Conservation (phyloP, 345 rosid genomes). For the Trapa bicornis region DNA sequence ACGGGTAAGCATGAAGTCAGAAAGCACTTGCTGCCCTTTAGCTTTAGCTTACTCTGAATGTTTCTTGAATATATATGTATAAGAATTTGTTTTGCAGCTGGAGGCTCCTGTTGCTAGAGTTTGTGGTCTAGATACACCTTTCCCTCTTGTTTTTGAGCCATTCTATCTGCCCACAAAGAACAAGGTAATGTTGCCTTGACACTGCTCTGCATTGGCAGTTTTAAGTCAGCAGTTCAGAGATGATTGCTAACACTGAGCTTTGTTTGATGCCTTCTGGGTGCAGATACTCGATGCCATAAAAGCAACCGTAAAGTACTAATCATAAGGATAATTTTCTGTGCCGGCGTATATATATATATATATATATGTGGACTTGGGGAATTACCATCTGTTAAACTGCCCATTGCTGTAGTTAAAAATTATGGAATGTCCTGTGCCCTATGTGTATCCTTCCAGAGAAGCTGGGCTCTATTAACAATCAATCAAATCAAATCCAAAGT, state of each 20-base stretch:
- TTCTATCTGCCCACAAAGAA: conserved; percentile 84
- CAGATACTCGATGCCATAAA: conserved; percentile 81
- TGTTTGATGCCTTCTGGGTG: conserved; percentile 6
- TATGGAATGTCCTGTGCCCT: too few relatives aligned
- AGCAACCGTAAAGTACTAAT: conserved; percentile 58
- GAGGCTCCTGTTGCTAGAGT: conserved; percentile 83
- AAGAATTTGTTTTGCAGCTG: conserved; percentile 34
- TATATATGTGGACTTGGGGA: not conserved
- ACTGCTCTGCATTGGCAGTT: not conserved
- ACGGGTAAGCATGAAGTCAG: conserved; percentile 27
- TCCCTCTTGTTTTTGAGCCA: conserved; percentile 86
- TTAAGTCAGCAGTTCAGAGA: not conserved
- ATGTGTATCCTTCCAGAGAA: too few relatives aligned
- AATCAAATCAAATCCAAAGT: not conserved
- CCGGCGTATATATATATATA: too few relatives aligned
- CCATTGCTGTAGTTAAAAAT: too few relatives aligned
- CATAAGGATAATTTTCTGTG: not conserved
- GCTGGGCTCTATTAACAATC: not conserved
- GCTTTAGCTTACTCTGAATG: not conserved
- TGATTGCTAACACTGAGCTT: not conserved
- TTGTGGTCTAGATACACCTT: conserved; percentile 86
- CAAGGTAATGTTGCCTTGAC: conserved; percentile 23
- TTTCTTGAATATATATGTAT: not conserved
- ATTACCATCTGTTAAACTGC: not conserved
- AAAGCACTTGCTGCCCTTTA: too few relatives aligned